Conservation (phyloP, 306 rosid genomes). For the Ormosia semicastrata region DNA sequence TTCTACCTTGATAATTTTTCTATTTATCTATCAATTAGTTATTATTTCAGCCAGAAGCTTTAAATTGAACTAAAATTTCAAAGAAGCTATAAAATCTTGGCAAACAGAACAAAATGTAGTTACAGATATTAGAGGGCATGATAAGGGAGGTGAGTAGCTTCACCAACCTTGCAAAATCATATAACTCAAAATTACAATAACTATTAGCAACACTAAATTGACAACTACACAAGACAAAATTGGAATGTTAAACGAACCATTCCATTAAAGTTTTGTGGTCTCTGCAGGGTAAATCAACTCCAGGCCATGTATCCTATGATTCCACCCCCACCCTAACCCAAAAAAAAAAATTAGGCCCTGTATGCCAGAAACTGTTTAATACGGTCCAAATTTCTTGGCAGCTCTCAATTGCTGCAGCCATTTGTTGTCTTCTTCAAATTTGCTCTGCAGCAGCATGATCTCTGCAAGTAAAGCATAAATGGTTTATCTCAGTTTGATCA, state of each 20-base stretch:
- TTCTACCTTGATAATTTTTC: background rate
- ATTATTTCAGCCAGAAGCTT: background rate
- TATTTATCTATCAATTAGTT: background rate
- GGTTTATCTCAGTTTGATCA: slow-evolving; percentile 20
- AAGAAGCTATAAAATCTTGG: background rate
- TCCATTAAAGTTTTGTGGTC: background rate
- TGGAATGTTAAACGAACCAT: background rate
- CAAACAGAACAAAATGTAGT: background rate
- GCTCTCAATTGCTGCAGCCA: slow-evolving; percentile 83
- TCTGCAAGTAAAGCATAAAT: slow-evolving; percentile 54
- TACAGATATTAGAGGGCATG: background rate
- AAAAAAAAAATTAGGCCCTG: background rate
- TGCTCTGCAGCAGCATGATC: slow-evolving; percentile 75
- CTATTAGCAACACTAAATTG: background rate
- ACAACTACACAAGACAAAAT: background rate
- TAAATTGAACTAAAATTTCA: background rate
- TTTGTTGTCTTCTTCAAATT: slow-evolving; percentile 81
- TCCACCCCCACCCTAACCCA: background rate
- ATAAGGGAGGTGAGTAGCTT: background rate
- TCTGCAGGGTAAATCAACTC: background rate
- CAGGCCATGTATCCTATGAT: background rate
- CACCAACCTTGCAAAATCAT: background rate
- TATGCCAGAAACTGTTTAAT: slow-evolving; percentile 33
- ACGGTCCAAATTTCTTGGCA: slow-evolving; percentile 84
- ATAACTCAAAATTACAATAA: background rate